Base-by-base conservation (phyloP, 1,284 basidiomycete species). In the Prillingera fragicola region DNA sequence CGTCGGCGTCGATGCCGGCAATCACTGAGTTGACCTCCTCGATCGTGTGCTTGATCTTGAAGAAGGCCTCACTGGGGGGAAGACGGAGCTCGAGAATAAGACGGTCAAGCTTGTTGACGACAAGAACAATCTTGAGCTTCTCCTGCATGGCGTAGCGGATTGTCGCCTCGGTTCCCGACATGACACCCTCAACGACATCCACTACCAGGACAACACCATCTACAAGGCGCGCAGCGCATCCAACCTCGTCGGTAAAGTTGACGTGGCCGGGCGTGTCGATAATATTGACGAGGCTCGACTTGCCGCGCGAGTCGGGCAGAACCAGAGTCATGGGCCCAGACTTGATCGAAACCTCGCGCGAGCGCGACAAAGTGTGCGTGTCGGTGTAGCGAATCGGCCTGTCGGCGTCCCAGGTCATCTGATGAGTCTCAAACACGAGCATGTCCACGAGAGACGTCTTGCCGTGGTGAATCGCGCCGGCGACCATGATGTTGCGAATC, bases 201-300 rank as follows among this genome's bases (percentile, higher is more conserved):
- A 97, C 90, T 1, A 98, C 92, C 13, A 99, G 73, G 3, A 98
- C 70, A 27, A 96, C 83, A 42, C 95, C 95, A 65, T 99, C 95
- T n/a, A 81, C 85, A 19, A 97, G 73, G 27, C 94, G 80, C 45
- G 91, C 81, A 3, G 87, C 78, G 15, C 84, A 82, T 5, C 91
- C 91, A 12, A 94, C 90, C 72, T 99, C 95, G 65, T 98, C 95
- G 15, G 89, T 79, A 68, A 99, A 98, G 73, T 98, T 98, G 51
- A 92, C 86, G 65, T 99, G 95, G 21, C 95, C 95, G 1, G 95
- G 95, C 0, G 95, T 98, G 72, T 99, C 95, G 62, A 98, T 83
- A 31, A 97, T 70, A 72, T 99, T 94, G 51, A 97, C 67, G 7
- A 98, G 78, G 70, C 92, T 85, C 3, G 89, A 95, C 75, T 98